Conservation (phyloP, 306 rosid species). For the Oemleria cerasiformis region DNA sequence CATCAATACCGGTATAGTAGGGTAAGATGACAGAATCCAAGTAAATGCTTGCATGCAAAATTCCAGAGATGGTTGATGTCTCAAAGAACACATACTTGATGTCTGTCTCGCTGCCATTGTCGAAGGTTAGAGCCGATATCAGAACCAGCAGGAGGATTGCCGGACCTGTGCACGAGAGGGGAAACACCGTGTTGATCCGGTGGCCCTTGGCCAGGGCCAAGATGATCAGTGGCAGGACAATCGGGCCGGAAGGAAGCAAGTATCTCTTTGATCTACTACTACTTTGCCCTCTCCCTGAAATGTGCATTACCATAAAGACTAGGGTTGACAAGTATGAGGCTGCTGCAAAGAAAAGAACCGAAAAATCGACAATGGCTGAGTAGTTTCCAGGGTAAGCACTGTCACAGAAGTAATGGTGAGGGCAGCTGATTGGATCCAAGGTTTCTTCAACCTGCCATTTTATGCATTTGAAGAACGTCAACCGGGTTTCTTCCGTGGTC, state of each 20-base stretch:
- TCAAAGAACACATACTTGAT: conserved; percentile 59
- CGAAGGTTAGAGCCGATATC: conserved; percentile 65
- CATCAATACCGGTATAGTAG: conserved; percentile 81
- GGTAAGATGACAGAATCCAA: conserved; percentile 71
- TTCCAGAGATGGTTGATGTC: conserved; percentile 78
- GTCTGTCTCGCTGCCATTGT: conserved; percentile 46
- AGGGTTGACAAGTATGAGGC: conserved; percentile 65
- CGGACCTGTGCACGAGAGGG: conserved; percentile 67
- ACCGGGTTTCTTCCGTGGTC: conserved; percentile 37
- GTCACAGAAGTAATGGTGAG: conserved; percentile 85
- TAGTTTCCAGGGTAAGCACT: conserved; percentile 62
- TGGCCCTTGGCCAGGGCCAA: conserved; percentile 67
- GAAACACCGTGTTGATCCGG: conserved; percentile 62
- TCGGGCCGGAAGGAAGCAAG: conserved; percentile 72
- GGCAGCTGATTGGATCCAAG: conserved; percentile 63
- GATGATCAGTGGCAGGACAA: conserved; percentile 72
- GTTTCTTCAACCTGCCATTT: conserved; percentile 94
- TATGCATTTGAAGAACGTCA: conserved; percentile 77
- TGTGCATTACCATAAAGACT: conserved; percentile 41
- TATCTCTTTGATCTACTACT: conserved; percentile 37
- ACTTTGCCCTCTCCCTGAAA: conserved; percentile 29
- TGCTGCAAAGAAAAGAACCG: conserved; percentile 47
- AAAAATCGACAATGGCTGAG: conserved; percentile 48
- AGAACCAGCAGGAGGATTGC: conserved; percentile 72
- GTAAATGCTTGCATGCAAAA: conserved; percentile 78